Conservation (phyloP, 176 grass and related monocot species). For the barley (Hordeum vulgare) region DNA sequence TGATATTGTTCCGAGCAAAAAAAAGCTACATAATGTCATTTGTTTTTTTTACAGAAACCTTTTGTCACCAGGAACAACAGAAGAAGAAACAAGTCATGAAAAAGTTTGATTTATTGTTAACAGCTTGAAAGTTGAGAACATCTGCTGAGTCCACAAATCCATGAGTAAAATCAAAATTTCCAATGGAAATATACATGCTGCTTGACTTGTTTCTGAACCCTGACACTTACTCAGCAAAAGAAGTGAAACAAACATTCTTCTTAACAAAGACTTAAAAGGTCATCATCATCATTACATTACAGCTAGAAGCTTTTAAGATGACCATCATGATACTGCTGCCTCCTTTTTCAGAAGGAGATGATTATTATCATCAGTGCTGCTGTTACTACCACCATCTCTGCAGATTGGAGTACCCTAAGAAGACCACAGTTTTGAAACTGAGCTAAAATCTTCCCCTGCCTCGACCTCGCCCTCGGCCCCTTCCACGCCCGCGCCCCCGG, state of each 20-base stretch:
- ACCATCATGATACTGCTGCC: background rate
- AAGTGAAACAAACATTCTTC: background rate
- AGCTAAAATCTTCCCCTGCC: conserved; percentile 49
- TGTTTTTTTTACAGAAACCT: background rate
- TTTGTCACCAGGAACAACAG: background rate
- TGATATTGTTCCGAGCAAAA: background rate
- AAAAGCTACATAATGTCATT: background rate
- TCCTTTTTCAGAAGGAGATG: background rate
- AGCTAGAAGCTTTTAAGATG: background rate
- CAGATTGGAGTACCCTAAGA: background rate
- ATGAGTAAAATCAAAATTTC: background rate
- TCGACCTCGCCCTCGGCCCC: conserved; percentile 33
- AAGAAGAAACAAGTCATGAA: background rate
- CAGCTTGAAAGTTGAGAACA: background rate
- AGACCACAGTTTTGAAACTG: background rate
- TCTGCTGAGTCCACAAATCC: background rate
- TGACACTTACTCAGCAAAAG: background rate
- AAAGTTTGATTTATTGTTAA: background rate
- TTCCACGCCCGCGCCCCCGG: conserved; percentile 42
- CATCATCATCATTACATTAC: background rate
- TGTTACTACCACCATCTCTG: background rate
- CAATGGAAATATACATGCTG: background rate
- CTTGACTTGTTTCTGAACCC: background rate
- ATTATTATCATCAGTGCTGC: background rate
- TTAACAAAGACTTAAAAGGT: background rate